Evolutionary conservation across 805 yeast species (phyloP), one percentile per base, ranked within the genome.

Genomic region (Candida namnaoensis): DNA sequence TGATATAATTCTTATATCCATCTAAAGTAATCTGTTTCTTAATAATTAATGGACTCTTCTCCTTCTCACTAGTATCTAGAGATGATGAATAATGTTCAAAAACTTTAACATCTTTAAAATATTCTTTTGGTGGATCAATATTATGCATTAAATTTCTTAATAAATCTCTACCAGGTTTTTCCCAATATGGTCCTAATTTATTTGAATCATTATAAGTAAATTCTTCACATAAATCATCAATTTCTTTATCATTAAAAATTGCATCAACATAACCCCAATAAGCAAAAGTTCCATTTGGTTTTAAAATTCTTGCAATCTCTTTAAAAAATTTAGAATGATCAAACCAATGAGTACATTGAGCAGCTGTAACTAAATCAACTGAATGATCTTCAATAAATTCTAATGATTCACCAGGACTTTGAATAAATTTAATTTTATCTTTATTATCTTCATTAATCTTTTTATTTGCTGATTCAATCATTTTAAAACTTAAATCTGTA

Each of bases 341-440:
- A 43, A 86, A 74, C 95, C 96, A 88, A 60, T 88, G 96, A n/a
- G 74, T 77, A 44, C 88, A 82, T 56, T 88, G 88, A 0, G 90
- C 95, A n/a, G 81, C 84, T 3, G 88, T 73, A 12, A 87, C 66
- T 50, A 87, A 45, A 54, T 83, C 95, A 7, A 78, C 74, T 0
- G 75, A 38, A 52, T 49, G 41, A 64, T 54, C 57, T 61, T 68
- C 33, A 32, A 42, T 28, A 53, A 50, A 61, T 53, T 54, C 25
- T 36, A 46, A 11, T 30, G 51, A 24, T 46, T 52, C 48, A 50
- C 58, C 62, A 4, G 57, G 50, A 11, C 54, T 45, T 34, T 50
- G 53, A 1, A 32, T 44, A 23, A 51, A 47, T 13, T 49, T 46
- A 19, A 53, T 34, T 13, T 41, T 43, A 3, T 40, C 50, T 33